Base-by-base conservation (phyloP, 345 rosid species). In the Carallia brachiata region DNA sequence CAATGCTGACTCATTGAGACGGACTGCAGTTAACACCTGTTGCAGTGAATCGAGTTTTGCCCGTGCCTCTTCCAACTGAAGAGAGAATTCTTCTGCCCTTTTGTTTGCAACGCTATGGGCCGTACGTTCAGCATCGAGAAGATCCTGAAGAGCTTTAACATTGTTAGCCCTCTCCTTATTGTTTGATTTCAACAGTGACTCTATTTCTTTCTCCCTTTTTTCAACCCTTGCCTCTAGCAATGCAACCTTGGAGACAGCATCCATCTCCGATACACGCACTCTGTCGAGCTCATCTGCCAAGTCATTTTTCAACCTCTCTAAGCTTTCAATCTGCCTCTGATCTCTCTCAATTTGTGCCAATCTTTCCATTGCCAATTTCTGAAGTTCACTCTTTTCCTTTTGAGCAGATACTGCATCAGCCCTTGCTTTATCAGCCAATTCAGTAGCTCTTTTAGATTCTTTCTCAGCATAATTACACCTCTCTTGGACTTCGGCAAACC, bases 181-280 rank as follows among this genome's bases (percentile, higher is more conserved):
- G 77, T 90, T 92, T 64, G 73, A 71, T 74, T 84, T 86, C 83
- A 96, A 64, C 61, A 92, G 78, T 1, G 82, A 87, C 73, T 89
- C 98, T n/a, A 96, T 92, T 82, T 96, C 98, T 80, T 82, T 89
- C 87, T 92, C 99, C 74, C 98, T 80, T 79, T 92, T 96, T 77
- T 88, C 95, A 27, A 96, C 99, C 79, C 96, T 90, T 48, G 80
- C 89, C 82, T 96, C 99, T 34, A 92, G 79, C 58, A 84, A 68
- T 52, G 83, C 66, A 55, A 92, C 91, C 79, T 83, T 90, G 1
- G 93, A 85, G 57, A 78, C 78, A 54, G 98, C 96, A 6, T 88
- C 90, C 82, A 75, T 79, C 78, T 92, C 98, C 37, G 89, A 90
- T 6, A 61, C 67, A 9, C 87, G 95, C 54, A 89, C 72, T 62